These are phyloP conservation scores for Jaltomata sinuosa DNA, from an alignment of 257 asterid species.

Conservation along the genomic window DNA sequence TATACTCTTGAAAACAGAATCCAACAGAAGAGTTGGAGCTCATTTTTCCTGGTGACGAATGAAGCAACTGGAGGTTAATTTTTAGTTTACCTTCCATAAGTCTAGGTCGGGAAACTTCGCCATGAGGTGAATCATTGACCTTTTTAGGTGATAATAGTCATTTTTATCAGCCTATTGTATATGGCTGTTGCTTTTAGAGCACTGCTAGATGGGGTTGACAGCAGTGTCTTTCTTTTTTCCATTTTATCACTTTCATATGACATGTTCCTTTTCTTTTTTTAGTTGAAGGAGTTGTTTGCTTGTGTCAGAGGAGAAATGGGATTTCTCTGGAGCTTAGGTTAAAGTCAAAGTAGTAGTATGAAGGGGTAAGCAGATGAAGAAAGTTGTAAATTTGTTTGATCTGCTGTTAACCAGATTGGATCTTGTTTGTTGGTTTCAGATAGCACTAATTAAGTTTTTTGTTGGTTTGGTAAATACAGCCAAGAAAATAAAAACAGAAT, in stretches of 20 bases:
- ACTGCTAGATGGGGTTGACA: constrained; percentile 23
- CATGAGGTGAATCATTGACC: constrained; percentile 25
- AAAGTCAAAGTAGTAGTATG: background rate
- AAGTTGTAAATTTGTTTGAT: background rate
- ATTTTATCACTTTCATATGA: background rate
- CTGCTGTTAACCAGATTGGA: background rate
- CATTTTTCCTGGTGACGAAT: constrained; percentile 29
- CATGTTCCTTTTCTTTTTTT: background rate
- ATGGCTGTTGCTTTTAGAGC: constrained; percentile 29
- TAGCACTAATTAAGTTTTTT: background rate
- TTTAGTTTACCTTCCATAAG: constrained; percentile 23
- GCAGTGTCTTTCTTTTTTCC: constrained; percentile 10
- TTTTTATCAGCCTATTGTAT: constrained; percentile 19
- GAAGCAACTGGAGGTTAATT: constrained; percentile 43
- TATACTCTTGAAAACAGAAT: constrained; percentile 23
- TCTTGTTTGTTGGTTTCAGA: constrained; percentile 1
- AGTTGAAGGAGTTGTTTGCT: background rate
- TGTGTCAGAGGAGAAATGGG: constrained; percentile 6
- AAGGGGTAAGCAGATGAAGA: background rate
- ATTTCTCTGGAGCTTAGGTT: constrained; percentile 8
- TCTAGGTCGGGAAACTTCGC: constrained; percentile 36
- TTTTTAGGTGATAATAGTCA: constrained; percentile 5
- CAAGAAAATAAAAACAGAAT: background rate
- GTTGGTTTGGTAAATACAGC: constrained; percentile 4
- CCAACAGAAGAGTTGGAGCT: constrained; percentile 65